phyloP scores from a whole-genome alignment of 768 basidiomycete genomes.

The Sarcodon sp. region DNA sequence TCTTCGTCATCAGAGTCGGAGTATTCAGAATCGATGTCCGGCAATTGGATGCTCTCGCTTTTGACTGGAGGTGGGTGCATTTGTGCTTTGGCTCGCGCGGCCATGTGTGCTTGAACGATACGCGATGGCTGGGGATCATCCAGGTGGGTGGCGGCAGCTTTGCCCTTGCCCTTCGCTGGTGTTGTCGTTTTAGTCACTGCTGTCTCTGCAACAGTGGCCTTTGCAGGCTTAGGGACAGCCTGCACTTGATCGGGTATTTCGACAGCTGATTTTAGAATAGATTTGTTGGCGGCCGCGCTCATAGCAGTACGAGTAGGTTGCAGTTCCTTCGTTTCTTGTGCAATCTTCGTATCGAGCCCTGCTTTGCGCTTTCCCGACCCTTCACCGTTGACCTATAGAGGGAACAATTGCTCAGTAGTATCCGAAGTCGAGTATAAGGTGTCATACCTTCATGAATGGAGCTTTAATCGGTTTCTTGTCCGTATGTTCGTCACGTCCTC shows the following conservation, averaged over 20 bases:
- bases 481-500: slow-evolving; percentile 68
- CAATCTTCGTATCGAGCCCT: slow-evolving; percentile 37
- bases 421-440: no score
- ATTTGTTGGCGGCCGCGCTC: slow-evolving; percentile 22
- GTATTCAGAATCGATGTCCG: slow-evolving; percentile 94
- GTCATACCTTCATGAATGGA: slow-evolving; percentile 31
- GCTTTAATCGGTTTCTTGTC: slow-evolving; percentile 53
- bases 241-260: slow-evolving; percentile 6
- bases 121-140: slow-evolving; percentile 47
- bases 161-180: slow-evolving; percentile 35
- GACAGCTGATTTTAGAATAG: slow-evolving; percentile 20
- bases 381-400: slow-evolving; percentile 46
- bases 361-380: slow-evolving; percentile 60
- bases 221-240: slow-evolving; percentile 1
- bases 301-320: slow-evolving; percentile 12
- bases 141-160: slow-evolving; percentile 31
- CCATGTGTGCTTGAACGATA: slow-evolving; percentile 53
- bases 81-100: slow-evolving; percentile 57
- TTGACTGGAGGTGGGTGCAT: slow-evolving; percentile 35
- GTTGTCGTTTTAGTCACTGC: slow-evolving; percentile 13
- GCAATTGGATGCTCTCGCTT: slow-evolving; percentile 76
- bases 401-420: background rate
- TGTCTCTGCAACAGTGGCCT: slow-evolving; percentile 1
- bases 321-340: slow-evolving; percentile 46
- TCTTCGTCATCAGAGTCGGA: slow-evolving; percentile 93